Evolutionary conservation across 2,329 filamentous ascomycete species (phyloP), one percentile per base, ranked within the genome.

Genomic region (Neonectria neomacrospora): DNA sequence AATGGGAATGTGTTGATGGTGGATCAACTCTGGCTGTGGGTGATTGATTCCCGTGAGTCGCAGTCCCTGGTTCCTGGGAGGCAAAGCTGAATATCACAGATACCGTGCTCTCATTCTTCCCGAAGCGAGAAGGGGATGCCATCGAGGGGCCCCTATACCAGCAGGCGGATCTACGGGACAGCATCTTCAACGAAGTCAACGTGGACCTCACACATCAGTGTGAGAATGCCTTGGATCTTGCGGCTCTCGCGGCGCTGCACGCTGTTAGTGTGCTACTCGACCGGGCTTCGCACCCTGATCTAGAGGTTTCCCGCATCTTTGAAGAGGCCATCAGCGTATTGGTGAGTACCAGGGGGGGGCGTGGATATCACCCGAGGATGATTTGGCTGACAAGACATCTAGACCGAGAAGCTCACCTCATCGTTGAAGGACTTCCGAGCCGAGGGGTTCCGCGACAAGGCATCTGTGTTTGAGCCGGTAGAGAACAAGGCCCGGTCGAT

Each of bases 1-100:
- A 81, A 86, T 26, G 85, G 87, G 0, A 89, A 89, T 41, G 81
- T 87, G 3, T 73, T 90, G n/a, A 90, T 90, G 86, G 85, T 90
- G 0, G 88, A 90, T 61, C 88, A 90, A 69, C 74, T 90, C 1
- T 90, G 88, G 88, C 73, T 90, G 0, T 87, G 85, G 85, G 82
- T 80, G 0, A 79, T 87, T n/a, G 80, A 86, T 58, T 83, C 78
- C 16, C 82, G 84, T 86, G 71, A 76, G 82, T 76, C 2, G 0
- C 12, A 1, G 1, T 0, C 0, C 0, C 1, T 1, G 22, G 5
- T 0, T 3, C 0, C 2, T 28, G 0, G 8, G 44, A 2, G 4
- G n/a, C 1, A 3, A 12, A 2, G 22, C 65, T 72, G 9, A 72
- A 72, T 14, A 0, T 10, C 1, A 1, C 0, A 86, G 83, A 81